Base-by-base conservation (phyloP, 192 early-diverging fungal species). In the Coemansia nantahalensis region DNA sequence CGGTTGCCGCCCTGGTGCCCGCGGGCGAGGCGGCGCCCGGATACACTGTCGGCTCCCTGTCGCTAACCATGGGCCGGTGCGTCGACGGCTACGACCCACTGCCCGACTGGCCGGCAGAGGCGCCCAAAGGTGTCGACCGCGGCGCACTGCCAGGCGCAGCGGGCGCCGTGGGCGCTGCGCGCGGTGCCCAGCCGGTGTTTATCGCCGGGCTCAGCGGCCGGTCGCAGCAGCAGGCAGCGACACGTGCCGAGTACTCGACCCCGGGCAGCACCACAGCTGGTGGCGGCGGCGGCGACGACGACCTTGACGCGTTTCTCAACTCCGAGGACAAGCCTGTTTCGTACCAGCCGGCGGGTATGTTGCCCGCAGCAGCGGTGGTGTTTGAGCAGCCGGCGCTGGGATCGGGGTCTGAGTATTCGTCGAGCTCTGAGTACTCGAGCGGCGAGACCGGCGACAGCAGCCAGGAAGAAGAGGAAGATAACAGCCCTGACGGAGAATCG, bases 81-180 rank as follows among this genome's bases (percentile, higher is more conserved):
- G 54, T 87, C 36, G 59, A 69, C 12, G 89, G 88, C 15, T 95
- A 96, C 62, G 78, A 83, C 39, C 68, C 84, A 11, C 69, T 98
- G 45, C 86, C 92, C 7, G 85, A 88, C 24, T 96, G 90, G 87
- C 84, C 92, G 2, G 46, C 68, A 8, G 61, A 31, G 14, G 26
- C 53, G 28, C 51, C 56, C 4, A 17, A 43, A 19, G 24, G 4
- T 3, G 53, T 60, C 31, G 52, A 72, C 32, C 68, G 68, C 18
- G 68, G 68, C 2, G 15, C 42, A 14, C 5, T 24, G 21, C 46
- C 36, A 11, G 31, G 31, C 31, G 9, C 31, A 3, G 31, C 31
- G 8, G 31, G 5, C 8, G 19, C 23, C 44, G 10, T 23, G 32
- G 3, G 45, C 51, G 2, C 43, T 3, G 32, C 49, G 32, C 22